A percentile compares a stretch with the other conserved stretches of the same genome.
Evolutionary conservation across 1,284 basidiomycete genomes (phyloP).

Genomic region (Microbotryum lychnidis-dioicae): DNA sequence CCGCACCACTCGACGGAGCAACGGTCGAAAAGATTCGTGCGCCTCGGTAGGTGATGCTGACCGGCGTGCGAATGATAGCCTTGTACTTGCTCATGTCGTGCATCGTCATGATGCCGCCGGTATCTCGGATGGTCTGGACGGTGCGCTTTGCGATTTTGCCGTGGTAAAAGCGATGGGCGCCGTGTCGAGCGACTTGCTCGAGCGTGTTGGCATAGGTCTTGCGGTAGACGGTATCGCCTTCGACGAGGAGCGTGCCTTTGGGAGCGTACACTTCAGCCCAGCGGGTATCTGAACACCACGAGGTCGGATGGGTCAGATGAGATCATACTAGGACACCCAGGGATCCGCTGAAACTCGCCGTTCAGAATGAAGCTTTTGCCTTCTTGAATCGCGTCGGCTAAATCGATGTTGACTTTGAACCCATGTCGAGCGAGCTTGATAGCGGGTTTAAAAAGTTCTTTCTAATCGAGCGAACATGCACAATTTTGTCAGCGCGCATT

Average conservation of each 20-base stretch:
- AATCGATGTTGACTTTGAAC: slow-evolving; percentile 33
- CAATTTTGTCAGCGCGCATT: neutral
- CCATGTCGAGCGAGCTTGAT: slow-evolving; percentile 36
- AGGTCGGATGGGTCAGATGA: too few relatives aligned
- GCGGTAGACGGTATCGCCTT: slow-evolving; percentile 34
- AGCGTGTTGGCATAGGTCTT: slow-evolving; percentile 35
- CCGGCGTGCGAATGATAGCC: slow-evolving; percentile 21
- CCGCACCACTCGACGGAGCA: slow-evolving; percentile 38
- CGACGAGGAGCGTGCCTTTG: slow-evolving; percentile 31
- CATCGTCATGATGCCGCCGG: slow-evolving; percentile 35
- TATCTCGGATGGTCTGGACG: slow-evolving; percentile 26
- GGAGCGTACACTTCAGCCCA: slow-evolving; percentile 37
- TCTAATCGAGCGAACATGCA: neutral
- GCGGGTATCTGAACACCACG: slow-evolving; percentile 24
- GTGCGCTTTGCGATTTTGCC: slow-evolving; percentile 34
- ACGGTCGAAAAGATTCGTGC: slow-evolving; percentile 32
- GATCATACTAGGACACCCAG: too few relatives aligned
- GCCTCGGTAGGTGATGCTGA: slow-evolving; percentile 32
- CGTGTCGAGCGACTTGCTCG: slow-evolving; percentile 20
- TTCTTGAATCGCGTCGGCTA: slow-evolving; percentile 20
- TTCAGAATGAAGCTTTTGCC: slow-evolving; percentile 33
- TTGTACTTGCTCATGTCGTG: slow-evolving; percentile 34
- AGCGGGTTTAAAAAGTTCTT: slow-evolving; percentile 35
- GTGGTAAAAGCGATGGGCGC: slow-evolving; percentile 35
- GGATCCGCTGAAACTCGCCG: too few relatives aligned